Conservation (phyloP, 169 alveolate genomes). For the Plasmodium coatneyi region DNA sequence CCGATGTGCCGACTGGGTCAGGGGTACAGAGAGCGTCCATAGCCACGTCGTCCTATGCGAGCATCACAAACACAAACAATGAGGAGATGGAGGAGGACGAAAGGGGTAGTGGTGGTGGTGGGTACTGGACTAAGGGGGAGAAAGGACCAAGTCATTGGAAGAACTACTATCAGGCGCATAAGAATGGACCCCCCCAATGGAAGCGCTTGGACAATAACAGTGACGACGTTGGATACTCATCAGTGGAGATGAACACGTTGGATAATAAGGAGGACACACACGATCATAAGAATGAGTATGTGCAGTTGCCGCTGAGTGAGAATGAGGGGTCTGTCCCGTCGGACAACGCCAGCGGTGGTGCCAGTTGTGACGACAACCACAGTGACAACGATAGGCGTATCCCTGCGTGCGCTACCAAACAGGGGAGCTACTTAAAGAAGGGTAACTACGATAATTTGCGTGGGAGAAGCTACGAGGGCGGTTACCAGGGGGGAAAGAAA, state of each 20-base stretch:
- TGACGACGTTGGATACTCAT: not conserved
- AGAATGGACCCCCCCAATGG: conserved; percentile 11
- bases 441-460: not conserved
- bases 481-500: not conserved
- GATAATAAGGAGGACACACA: not conserved
- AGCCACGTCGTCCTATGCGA: not conserved
- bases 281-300: conserved; percentile 26
- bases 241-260: not conserved
- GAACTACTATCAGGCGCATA: not conserved
- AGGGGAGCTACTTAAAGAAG: not conserved
- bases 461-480: not conserved
- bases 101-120: not conserved
- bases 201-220: conserved; percentile 24
- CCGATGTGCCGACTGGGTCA: not conserved
- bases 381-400: not conserved
- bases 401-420: not conserved
- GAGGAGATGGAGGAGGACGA: not conserved
- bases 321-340: conserved; percentile 1
- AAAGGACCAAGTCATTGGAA: not conserved
- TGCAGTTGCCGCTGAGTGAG: conserved; percentile 42
- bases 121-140: not conserved
- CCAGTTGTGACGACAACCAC: not conserved
- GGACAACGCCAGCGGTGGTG: not conserved
- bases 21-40: not conserved
- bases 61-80: not conserved